Conservation (phyloP, 306 rosid species). For the Potentilla sterilis region DNA sequence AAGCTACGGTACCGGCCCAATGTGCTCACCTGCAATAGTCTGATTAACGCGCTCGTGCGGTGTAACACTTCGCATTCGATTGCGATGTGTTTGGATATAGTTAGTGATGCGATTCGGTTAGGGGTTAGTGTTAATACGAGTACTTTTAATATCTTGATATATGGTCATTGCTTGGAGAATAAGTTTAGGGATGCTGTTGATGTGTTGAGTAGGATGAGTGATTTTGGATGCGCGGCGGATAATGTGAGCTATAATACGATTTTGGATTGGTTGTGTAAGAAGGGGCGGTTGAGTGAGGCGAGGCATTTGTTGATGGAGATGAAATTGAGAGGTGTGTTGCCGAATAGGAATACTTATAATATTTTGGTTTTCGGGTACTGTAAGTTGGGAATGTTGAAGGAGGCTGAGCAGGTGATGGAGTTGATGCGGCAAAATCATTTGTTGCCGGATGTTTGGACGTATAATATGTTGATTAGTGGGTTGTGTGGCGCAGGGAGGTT, state of each 20-base stretch:
- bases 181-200: constrained; percentile 47
- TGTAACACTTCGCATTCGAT: constrained; percentile 42
- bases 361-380: constrained; percentile 84
- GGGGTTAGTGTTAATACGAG: constrained; percentile 44
- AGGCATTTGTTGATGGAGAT: constrained; percentile 59
- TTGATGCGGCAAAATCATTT: constrained; percentile 50
- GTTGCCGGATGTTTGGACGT: constrained; percentile 80
- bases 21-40: constrained; percentile 67
- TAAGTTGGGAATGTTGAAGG: constrained; percentile 66
- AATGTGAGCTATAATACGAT: constrained; percentile 70
- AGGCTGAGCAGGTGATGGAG: constrained; percentile 61
- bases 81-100: constrained; percentile 35
- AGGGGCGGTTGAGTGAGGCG: constrained; percentile 49
- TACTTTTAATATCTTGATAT: constrained; percentile 64
- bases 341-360: constrained; percentile 59
- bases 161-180: constrained; percentile 54
- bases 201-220: constrained; percentile 46
- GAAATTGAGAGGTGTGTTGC: constrained; percentile 54
- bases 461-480: constrained; percentile 65
- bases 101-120: constrained; percentile 40
- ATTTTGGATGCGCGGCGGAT: constrained; percentile 60
- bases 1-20: constrained; percentile 46
- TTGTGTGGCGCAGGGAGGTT: constrained; percentile 67
- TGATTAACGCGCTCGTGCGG: constrained; percentile 55
- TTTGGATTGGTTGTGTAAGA: constrained; percentile 58